phyloP scores from a whole-genome alignment of 768 basidiomycete species.

The Boletus subcaerulescens region DNA sequence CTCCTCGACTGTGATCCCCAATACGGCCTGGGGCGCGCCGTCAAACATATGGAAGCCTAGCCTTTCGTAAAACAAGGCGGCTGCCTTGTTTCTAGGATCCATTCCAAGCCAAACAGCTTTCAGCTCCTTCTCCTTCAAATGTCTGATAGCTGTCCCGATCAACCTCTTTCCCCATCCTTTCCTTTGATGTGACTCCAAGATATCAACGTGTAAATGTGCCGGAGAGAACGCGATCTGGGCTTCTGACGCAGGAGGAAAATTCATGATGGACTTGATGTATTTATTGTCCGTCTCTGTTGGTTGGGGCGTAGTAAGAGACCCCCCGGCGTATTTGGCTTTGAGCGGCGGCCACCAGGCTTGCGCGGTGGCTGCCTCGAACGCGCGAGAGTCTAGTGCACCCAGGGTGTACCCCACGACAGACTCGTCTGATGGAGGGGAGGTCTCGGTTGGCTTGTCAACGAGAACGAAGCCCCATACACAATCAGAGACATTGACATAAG shows the following conservation, averaged over 20 bases:
- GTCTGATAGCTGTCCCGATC: conserved; percentile 50
- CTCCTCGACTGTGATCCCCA: conserved; percentile 54
- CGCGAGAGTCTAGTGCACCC: conserved; percentile 63
- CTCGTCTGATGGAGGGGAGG: conserved; percentile 28
- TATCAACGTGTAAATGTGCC: conserved; percentile 75
- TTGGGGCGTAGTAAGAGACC: conserved; percentile 8
- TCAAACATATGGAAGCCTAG: conserved; percentile 61
- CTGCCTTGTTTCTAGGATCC: conserved; percentile 59
- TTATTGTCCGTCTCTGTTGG: conserved; percentile 23
- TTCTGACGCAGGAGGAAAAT: conserved; percentile 41
- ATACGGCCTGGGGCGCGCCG: conserved; percentile 45
- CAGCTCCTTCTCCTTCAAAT: conserved; percentile 46
- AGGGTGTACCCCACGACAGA: conserved; percentile 69
- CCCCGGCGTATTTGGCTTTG: conserved; percentile 50
- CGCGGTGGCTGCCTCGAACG: conserved; percentile 53
- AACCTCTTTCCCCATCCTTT: conserved; percentile 70
- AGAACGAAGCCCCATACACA: conserved; percentile 72
- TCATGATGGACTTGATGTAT: conserved; percentile 36
- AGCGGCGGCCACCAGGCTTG: conserved; percentile 67
- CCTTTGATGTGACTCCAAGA: conserved; percentile 62
- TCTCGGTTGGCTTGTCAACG: conserved; percentile 40
- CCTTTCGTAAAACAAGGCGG: conserved; percentile 57
- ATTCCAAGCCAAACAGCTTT: conserved; percentile 66
- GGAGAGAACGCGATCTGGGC: conserved; percentile 62
- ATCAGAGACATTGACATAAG: conserved; percentile 65